Percentiles rank a stretch among this genome's conserved stretches.
Evolutionary conservation across 768 basidiomycete genomes (phyloP).

Genomic region (Phanerochaete carnosa): DNA sequence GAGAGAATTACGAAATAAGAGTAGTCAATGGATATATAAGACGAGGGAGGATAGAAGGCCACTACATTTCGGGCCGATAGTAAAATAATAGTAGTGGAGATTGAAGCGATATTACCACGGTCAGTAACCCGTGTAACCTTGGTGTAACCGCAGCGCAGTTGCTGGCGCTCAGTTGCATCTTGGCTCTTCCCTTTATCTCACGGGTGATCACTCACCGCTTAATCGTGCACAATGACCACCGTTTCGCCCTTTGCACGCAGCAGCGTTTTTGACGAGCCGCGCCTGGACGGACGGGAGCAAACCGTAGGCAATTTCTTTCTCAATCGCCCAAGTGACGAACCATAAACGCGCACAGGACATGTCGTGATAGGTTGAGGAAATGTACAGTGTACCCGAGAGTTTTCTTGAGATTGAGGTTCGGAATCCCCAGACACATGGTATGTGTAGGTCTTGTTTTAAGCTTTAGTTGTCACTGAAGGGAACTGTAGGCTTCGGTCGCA

Average conservation of each 20-base stretch:
- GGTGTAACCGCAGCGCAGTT: neutral
- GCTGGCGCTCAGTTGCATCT: neutral
- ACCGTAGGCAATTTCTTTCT: slow-evolving; percentile 26
- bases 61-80: too few relatives aligned
- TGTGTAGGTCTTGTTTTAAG: slow-evolving; percentile 16
- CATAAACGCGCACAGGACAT: slow-evolving; percentile 32
- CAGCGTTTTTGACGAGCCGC: slow-evolving; percentile 36
- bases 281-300: slow-evolving; percentile 35
- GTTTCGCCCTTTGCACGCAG: slow-evolving; percentile 41
- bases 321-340: slow-evolving; percentile 6
- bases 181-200: slow-evolving; percentile 6
- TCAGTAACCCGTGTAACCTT: neutral
- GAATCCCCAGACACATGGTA: slow-evolving; percentile 96
- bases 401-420: slow-evolving; percentile 97
- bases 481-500: slow-evolving; percentile 81
- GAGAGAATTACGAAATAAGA: too few relatives aligned
- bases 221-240: slow-evolving; percentile 29
- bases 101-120: neutral
- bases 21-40: too few relatives aligned
- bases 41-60: too few relatives aligned
- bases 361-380: slow-evolving; percentile 80
- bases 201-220: neutral
- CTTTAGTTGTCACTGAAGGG: neutral
- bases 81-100: too few relatives aligned
- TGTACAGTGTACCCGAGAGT: slow-evolving; percentile 97